phyloP scores from a whole-genome alignment of 2,329 filamentous ascomycete genomes.

The Botryotinia narcissicola region DNA sequence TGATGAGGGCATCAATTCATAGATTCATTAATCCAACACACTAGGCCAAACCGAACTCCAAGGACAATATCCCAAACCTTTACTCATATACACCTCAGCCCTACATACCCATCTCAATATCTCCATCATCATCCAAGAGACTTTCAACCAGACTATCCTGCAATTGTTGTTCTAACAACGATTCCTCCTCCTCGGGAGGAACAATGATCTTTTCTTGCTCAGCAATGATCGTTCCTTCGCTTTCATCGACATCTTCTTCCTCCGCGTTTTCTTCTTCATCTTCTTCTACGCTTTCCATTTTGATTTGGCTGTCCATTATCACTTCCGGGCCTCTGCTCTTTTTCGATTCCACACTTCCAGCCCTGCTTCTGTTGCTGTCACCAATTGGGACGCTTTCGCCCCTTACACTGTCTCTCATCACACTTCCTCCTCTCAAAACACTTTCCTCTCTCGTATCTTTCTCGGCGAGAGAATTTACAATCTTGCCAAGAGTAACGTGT shows the following conservation, averaged over 20 bases:
- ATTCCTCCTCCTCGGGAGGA: conserved; percentile 2
- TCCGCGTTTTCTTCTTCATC: neutral
- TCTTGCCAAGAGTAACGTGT: conserved; percentile 65
- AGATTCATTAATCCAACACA: conserved; percentile 9
- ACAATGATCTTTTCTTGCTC: neutral
- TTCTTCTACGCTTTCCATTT: conserved; percentile 3
- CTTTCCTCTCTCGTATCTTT: conserved; percentile 27
- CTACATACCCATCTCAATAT: conserved; percentile 21
- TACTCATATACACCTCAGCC: neutral
- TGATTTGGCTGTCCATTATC: neutral
- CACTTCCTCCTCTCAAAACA: conserved; percentile 13
- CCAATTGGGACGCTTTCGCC: neutral
- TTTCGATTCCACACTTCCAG: neutral
- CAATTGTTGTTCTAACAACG: conserved; percentile 6
- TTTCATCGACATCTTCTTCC: conserved; percentile 3
- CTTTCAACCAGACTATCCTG: conserved; percentile 16
- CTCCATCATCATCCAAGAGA: conserved; percentile 20
- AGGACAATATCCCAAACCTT: neutral
- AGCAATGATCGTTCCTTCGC: conserved; percentile 7
- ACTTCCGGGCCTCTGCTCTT: conserved; percentile 13
- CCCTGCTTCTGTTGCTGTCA: neutral
- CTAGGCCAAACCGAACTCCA: conserved; percentile 31
- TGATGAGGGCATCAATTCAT: neutral
- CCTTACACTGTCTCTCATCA: conserved; percentile 13
- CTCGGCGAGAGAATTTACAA: conserved; percentile 57